Evolutionary conservation across 306 rosid genomes (phyloP).

Genomic region (Begonia peltatifolia): DNA sequence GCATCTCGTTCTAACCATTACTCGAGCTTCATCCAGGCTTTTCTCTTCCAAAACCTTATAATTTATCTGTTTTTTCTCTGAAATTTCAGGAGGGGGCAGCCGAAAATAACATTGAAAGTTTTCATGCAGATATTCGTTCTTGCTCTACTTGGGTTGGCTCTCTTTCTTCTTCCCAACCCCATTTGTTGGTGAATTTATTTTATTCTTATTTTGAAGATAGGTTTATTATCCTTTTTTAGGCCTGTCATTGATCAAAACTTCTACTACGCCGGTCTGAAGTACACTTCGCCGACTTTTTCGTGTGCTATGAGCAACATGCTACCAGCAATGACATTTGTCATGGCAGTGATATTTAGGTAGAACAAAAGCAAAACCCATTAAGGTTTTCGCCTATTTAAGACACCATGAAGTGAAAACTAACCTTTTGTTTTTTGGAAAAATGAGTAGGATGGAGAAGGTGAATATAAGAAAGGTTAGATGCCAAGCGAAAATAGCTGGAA

Average conservation of each 20-base stretch:
- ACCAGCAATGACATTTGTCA: conserved; percentile 84
- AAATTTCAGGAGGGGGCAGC: conserved; percentile 57
- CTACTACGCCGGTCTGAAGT: conserved; percentile 80
- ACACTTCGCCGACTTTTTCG: conserved; percentile 78
- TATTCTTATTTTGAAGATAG: neutral
- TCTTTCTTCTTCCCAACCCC: no score
- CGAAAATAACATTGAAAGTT: conserved; percentile 48
- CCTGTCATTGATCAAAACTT: conserved; percentile 93
- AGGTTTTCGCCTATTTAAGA: no score
- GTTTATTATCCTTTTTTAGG: conserved; percentile 17
- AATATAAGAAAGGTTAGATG: conserved; percentile 52
- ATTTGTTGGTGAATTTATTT: no score
- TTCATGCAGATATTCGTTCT: conserved; percentile 62
- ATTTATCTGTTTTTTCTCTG: neutral
- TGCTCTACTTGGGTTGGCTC: conserved; percentile 77
- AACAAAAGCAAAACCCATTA: neutral
- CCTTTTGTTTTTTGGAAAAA: neutral
- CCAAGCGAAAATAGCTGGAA: conserved; percentile 68
- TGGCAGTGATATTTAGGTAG: conserved; percentile 77
- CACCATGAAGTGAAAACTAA: no score
- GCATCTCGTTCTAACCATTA: neutral
- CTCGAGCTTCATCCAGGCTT: no score
- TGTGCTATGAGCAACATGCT: conserved; percentile 90
- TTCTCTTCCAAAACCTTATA: no score
- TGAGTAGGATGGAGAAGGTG: conserved; percentile 73